Base-by-base conservation (phyloP, 2,329 filamentous ascomycete genomes). In the Aspergillus sergii region DNA sequence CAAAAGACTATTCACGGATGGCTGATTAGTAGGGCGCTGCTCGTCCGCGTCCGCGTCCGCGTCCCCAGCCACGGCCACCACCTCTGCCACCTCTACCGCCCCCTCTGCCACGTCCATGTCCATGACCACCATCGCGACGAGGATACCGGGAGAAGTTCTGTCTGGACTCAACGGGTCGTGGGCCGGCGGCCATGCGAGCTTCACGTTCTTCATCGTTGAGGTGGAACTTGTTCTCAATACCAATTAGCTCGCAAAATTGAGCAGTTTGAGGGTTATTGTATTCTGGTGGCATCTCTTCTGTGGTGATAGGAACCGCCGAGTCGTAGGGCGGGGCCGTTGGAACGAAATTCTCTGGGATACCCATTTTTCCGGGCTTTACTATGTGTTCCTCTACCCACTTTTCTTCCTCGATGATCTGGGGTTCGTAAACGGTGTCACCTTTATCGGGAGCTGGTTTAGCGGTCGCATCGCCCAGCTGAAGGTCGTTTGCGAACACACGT, bases 211-310 rank as follows among this genome's bases (percentile, higher is more conserved):
- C 88, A 2, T 90, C 85, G n/a, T 81, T 88, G 2, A 90, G 86
- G 69, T 91, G 84, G 82, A 89, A 96, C 11, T 89, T 83, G 75
- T 98, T 96, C 7, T 86, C 80, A 39, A 99, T 88, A 10, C 86
- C 88, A 1, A 98, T 71, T 60, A 98, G 79, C 61, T 89, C 82
- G 77, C 95, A 99, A 74, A 94, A 98, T 3, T 83, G 79, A n/a
- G 81, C 82, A 8, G 93, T 98, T 79, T 98, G 94, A 14, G 91
- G 89, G 73, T 95, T 98, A 4, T 88, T 92, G 75, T 94, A 94
- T 78, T 97, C 94, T 1, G 83, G 81, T 1, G 93, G 92, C 75
- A 88, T 85, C n/a, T 89, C 82, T 0, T 82, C 71, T 0, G 88
- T 86, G 28, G 81, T 82, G 66, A 89, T 85, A 0, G 88, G 86